Percentiles rank a stretch among this genome's conserved stretches.
phyloP scores from a whole-genome alignment of 2,329 filamentous ascomycete genomes.

The Chlorencoelia australis region DNA sequence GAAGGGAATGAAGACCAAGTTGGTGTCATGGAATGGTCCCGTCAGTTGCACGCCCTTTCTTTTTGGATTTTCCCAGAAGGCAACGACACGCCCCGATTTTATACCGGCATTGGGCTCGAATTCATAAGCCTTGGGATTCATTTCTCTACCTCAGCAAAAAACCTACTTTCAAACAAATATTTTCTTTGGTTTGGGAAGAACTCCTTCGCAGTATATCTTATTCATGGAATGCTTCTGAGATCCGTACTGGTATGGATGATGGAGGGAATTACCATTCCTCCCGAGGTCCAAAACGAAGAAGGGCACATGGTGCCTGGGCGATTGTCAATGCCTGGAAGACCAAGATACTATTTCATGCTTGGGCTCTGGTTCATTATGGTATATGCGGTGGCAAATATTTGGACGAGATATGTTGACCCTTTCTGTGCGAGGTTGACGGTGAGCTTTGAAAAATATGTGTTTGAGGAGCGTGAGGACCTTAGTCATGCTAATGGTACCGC shows the following conservation, averaged over 20 bases:
- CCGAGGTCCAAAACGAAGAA: conserved; percentile 21
- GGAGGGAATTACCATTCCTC: conserved; percentile 35
- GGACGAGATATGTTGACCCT: conserved; percentile 45
- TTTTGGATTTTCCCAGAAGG: conserved; percentile 35
- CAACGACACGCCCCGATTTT: conserved; percentile 39
- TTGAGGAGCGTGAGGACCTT: conserved; percentile 14
- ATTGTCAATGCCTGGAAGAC: conserved; percentile 28
- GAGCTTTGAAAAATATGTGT: conserved; percentile 24
- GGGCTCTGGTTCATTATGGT: conserved; percentile 38
- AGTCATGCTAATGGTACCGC: no score
- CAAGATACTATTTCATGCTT: conserved; percentile 30
- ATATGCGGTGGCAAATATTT: conserved; percentile 37
- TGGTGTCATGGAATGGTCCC: conserved; percentile 46
- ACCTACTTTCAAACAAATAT: conserved; percentile 41
- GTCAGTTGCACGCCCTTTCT: conserved; percentile 33
- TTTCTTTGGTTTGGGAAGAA: conserved; percentile 54
- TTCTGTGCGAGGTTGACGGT: conserved; percentile 37
- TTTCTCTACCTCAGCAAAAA: conserved; percentile 41
- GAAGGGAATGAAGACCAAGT: conserved; percentile 43
- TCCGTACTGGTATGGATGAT: conserved; percentile 51
- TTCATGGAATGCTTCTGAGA: conserved; percentile 52
- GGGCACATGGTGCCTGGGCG: conserved; percentile 29
- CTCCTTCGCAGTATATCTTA: conserved; percentile 53
- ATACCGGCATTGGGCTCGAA: conserved; percentile 38
- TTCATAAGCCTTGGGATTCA: conserved; percentile 41